Evolutionary conservation across 1,284 basidiomycete genomes (phyloP), one percentile per base, ranked within the genome.

Genomic region (Boletus hoseneyae): DNA sequence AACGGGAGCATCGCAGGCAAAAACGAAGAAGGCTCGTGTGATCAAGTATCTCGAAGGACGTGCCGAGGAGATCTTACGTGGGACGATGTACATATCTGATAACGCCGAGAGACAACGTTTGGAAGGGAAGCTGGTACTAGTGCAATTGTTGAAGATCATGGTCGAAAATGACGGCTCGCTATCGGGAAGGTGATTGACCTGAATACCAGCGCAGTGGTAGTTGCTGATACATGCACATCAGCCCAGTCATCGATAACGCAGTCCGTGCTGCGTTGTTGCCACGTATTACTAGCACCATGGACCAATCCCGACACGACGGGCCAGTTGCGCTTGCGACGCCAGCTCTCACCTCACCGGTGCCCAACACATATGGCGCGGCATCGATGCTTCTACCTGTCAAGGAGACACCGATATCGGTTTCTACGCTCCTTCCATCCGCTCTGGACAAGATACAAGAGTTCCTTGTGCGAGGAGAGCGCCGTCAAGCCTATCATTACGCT

Each of bases 401-500:
- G 35, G 78, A 80, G 49, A 53, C 58, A 0, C 73, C 78, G 1
- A 65, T 83, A 42, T 74, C 78, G 8, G 70, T 77, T 10, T 76
- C 76, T 15, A 72, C 71, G 15, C 69, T 88, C 6, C 74, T 78
- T 7, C 68, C 83, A 0, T 81, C 82, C 1, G 68, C 83, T 13
- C 72, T 97, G n/a, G 81, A 86, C 59, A 84, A 84, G 61, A 86
- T 97, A 48, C 85, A 93, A 54, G 78, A 80, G 27, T 79, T 91
- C 49, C 76, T 97, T 11, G 70, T 93, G 8, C 78, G 82, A 40
- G 97, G 97, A 13, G 85, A 97, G 57, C 87, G 91, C 50, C 81
- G 83, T 23, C 83, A 88, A 55, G 97, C 97, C 1, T 93, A 93
- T 60, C 84, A 87, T 51, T 93, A 86, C 63, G 96, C 97, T 4